Evolutionary conservation across 2,329 filamentous ascomycete species (phyloP).

Genomic region (Microdochium paspali): DNA sequence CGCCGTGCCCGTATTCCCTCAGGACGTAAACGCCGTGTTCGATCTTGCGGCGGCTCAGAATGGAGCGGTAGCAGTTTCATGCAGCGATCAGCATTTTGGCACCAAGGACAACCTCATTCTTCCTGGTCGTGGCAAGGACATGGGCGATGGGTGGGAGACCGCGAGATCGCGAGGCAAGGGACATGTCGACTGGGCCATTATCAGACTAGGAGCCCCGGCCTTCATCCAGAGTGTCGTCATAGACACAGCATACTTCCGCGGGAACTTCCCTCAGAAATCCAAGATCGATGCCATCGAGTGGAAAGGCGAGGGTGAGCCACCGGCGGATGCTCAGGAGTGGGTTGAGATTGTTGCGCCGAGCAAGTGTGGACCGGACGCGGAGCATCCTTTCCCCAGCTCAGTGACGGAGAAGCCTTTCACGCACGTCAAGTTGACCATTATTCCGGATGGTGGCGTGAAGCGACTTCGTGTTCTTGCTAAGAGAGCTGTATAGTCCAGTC

Average conservation of each 20-base stretch:
- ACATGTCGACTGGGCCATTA: constrained; percentile 75
- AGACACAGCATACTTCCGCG: constrained; percentile 75
- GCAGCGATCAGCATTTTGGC: constrained; percentile 79
- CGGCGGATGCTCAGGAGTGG: constrained; percentile 52
- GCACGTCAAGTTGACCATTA: constrained; percentile 84
- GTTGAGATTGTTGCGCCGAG: constrained; percentile 54
- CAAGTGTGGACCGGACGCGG: constrained; percentile 63
- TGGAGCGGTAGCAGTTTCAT: constrained; percentile 64
- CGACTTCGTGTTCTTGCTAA: constrained; percentile 69
- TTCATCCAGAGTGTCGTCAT: constrained; percentile 58
- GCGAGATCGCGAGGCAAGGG: constrained; percentile 60
- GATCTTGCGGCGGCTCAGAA: constrained; percentile 73
- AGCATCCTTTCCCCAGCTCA: constrained; percentile 54
- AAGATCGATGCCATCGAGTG: constrained; percentile 54
- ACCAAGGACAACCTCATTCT: constrained; percentile 73
- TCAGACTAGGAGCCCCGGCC: constrained; percentile 60
- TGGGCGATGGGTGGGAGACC: constrained; percentile 87
- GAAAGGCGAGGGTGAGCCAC: constrained; percentile 43
- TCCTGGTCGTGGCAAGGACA: constrained; percentile 70
- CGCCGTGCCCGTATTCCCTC: constrained; percentile 67
- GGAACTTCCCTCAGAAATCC: constrained; percentile 74
- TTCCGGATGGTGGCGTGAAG: constrained; percentile 91
- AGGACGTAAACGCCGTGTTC: constrained; percentile 53
- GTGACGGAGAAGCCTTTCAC: constrained; percentile 55
- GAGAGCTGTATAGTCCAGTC: constrained; percentile 25